Percentiles rank a stretch among this genome's conserved stretches.
These are phyloP conservation scores for Cutaneotrichosporon sp. DNA, from an alignment of 1,284 basidiomycete species.

Conservation along the genomic window DNA sequence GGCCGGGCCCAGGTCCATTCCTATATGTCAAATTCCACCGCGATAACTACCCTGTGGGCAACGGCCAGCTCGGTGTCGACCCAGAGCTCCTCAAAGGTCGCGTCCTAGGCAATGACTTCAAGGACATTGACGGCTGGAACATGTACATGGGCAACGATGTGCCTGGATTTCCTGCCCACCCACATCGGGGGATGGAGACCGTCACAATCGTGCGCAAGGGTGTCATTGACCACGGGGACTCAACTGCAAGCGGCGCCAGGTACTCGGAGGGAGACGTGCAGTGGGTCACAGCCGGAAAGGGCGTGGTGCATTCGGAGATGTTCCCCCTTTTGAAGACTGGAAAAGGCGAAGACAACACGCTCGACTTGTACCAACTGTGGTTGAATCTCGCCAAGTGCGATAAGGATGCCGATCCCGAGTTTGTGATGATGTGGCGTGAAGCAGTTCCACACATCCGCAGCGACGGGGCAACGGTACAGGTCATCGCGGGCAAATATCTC, in stretches of 20 bases:
- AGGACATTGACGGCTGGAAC: conserved; percentile 10
- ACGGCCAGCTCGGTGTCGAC: conserved; percentile 6
- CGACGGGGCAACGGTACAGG: conserved; percentile 1
- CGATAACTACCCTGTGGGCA: conserved; percentile 11
- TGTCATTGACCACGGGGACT: conserved; percentile 16
- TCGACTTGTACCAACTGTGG: conserved; percentile 20
- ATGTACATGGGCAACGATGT: conserved; percentile 16
- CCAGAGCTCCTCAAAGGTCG: conserved; percentile 9
- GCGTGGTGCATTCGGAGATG: conserved; percentile 19
- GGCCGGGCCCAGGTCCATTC: conserved; percentile 14
- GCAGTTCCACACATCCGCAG: conserved; percentile 6
- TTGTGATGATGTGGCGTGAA: conserved; percentile 19
- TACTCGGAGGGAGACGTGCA: conserved; percentile 19
- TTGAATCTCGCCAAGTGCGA: conserved; percentile 14
- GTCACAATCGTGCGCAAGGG: conserved; percentile 9
- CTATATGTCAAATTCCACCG: conserved; percentile 14
- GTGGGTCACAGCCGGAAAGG: conserved; percentile 19
- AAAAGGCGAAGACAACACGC: conserved; percentile 7
- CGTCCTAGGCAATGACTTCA: conserved; percentile 12
- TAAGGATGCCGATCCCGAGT: conserved; percentile 14
- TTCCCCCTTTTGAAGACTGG: conserved; percentile 11
- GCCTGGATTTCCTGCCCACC: conserved; percentile 18
- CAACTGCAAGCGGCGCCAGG: conserved; percentile 13
- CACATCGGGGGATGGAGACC: conserved; percentile 16
- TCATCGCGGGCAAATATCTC: conserved; percentile 12